A percentile compares a stretch with the other conserved stretches of the same genome.
Conservation (phyloP, 371 early-diverging fungal species). For the Mucor circinelloides region DNA sequence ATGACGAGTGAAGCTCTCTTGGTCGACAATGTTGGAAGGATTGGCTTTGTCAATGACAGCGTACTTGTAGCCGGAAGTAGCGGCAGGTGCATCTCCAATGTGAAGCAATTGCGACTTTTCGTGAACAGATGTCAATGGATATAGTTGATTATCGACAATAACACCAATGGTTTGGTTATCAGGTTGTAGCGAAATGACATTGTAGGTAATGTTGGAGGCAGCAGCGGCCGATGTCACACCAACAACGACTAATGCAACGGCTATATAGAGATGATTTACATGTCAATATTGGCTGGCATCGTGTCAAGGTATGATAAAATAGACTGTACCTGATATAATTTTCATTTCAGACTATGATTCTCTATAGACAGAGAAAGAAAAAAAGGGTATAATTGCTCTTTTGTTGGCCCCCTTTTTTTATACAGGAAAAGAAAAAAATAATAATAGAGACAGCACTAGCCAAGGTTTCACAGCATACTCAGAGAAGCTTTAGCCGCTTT, state of each 20-base stretch:
- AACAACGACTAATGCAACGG: neutral
- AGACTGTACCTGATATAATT: neutral
- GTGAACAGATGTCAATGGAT: constrained; percentile 5
- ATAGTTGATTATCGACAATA: constrained; percentile 10
- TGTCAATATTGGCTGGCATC: neutral
- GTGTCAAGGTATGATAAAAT: neutral
- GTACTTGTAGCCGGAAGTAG: constrained; percentile 12
- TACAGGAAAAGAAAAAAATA: neutral
- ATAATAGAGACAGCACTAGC: neutral
- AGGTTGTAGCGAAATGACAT: constrained; percentile 6
- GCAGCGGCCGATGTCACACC: neutral
- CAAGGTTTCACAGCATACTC: neutral
- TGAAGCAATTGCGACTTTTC: constrained; percentile 10
- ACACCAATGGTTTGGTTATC: constrained; percentile 13
- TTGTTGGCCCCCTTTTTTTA: neutral
- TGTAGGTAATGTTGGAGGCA: constrained; percentile 12
- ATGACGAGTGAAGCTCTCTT: constrained; percentile 17
- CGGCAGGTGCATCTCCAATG: constrained; percentile 13
- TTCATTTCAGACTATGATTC: neutral
- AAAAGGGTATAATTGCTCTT: neutral
- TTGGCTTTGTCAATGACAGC: constrained; percentile 1
- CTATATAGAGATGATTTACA: neutral
- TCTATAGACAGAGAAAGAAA: neutral
- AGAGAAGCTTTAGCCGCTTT: neutral
- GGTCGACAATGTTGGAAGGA: neutral